These are phyloP conservation scores for Delitschia confertaspora DNA, from an alignment of 495 filamentous ascomycete species.

Conservation along the genomic window DNA sequence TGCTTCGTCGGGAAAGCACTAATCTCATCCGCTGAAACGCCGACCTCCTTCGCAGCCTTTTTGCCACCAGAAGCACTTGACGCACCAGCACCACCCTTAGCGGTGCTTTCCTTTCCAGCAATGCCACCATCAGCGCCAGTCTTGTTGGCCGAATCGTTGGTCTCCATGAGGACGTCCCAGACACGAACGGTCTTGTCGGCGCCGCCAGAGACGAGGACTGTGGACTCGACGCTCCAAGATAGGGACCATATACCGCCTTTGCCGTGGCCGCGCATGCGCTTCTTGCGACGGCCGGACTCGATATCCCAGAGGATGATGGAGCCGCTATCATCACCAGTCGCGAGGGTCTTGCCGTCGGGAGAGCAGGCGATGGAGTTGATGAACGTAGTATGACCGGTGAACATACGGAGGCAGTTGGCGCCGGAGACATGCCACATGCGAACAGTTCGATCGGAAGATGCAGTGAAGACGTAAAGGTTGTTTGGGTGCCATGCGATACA, in stretches of 20 bases:
- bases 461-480: constrained; percentile 83
- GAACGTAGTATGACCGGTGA: constrained; percentile 80
- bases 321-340: constrained; percentile 75
- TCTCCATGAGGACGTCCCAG: constrained; percentile 56
- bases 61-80: constrained; percentile 38
- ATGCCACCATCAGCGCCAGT: constrained; percentile 9
- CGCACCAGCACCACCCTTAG: constrained; percentile 46
- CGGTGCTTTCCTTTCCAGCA: constrained; percentile 1
- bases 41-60: constrained; percentile 83
- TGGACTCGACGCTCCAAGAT: constrained; percentile 83
- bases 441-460: constrained; percentile 78
- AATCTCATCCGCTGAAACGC: constrained; percentile 87
- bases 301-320: constrained; percentile 92
- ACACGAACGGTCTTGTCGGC: constrained; percentile 87
- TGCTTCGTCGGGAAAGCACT: constrained; percentile 91
- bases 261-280: constrained; percentile 87
- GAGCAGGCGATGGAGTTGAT: constrained; percentile 76
- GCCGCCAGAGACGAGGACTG: constrained; percentile 76
- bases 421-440: constrained; percentile 93
- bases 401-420: constrained; percentile 78
- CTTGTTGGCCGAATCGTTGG: constrained; percentile 18
- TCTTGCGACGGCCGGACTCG: constrained; percentile 67
- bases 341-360: constrained; percentile 77
- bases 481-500: constrained; percentile 86
- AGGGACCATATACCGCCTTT: constrained; percentile 91